Percentiles rank a stretch among this genome's conserved stretches.
Evolutionary conservation across 371 early-diverging fungal genomes (phyloP).

Genomic region (Mucor irregularis): DNA sequence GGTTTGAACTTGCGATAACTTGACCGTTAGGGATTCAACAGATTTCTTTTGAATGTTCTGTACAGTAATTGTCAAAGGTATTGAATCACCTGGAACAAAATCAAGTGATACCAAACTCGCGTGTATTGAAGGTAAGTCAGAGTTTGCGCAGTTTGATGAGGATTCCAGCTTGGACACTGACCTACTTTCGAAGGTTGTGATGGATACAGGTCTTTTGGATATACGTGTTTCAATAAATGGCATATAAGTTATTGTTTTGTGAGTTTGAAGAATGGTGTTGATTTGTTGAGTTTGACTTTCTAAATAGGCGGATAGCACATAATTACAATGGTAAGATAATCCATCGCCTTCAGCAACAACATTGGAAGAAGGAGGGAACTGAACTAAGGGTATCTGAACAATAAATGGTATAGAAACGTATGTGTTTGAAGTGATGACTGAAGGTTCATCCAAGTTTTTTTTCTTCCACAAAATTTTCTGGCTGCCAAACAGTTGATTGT

Average conservation of each 20-base stretch:
- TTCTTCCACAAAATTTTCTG: conserved; percentile 13
- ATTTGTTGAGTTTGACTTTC: conserved; percentile 1
- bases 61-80: background rate
- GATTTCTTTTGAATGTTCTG: background rate
- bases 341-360: conserved; percentile 3
- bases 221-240: conserved; percentile 20
- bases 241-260: conserved; percentile 7
- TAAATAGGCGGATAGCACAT: conserved; percentile 10
- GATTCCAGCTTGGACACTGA: background rate
- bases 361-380: conserved; percentile 18
- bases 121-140: background rate
- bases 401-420: conserved; percentile 16
- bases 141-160: background rate
- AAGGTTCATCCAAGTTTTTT: background rate
- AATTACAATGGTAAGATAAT: conserved; percentile 9
- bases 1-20: conserved; percentile 7
- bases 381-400: conserved; percentile 20
- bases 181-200: background rate
- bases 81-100: conserved; percentile 9
- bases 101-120: conserved; percentile 1
- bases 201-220: conserved; percentile 2
- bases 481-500: conserved; percentile 14
- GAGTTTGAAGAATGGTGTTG: background rate
- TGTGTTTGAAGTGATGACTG: background rate
- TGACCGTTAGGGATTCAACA: background rate